These are phyloP conservation scores for Durio zibethinus DNA, from an alignment of 345 rosid genomes.

Conservation along the genomic window DNA sequence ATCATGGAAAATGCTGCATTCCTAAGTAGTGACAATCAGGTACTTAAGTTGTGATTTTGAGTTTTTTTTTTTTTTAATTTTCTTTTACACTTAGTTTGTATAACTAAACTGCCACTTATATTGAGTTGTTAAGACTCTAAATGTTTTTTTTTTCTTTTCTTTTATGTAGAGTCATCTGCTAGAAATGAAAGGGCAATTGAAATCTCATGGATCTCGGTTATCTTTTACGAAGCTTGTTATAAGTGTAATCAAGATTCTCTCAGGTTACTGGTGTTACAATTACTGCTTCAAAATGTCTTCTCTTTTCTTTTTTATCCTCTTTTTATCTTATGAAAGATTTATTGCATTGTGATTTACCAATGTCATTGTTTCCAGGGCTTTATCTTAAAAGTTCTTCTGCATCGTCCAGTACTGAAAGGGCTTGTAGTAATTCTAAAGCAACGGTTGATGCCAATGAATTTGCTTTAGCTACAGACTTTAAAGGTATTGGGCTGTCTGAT, in stretches of 20 bases:
- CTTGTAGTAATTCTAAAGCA: constrained; percentile 36
- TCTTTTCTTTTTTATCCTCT: neutral
- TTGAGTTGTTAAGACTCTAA: constrained; percentile 12
- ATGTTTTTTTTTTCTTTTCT: neutral
- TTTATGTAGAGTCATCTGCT: constrained; percentile 75
- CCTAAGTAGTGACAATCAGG: constrained; percentile 90
- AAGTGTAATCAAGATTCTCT: constrained; percentile 63
- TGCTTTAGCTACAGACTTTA: constrained; percentile 32
- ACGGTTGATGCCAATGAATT: constrained; percentile 33
- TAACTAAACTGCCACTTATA: constrained; percentile 3
- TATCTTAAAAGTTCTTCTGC: constrained; percentile 36
- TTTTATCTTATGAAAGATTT: neutral
- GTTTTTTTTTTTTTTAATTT: constrained; percentile 13
- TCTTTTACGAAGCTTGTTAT: constrained; percentile 59
- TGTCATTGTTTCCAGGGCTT: constrained; percentile 45
- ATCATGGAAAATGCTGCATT: constrained; percentile 97
- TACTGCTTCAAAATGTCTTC: neutral
- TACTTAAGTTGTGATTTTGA: constrained; percentile 21
- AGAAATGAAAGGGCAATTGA: constrained; percentile 51
- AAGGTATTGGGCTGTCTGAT: constrained; percentile 42
- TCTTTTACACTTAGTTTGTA: neutral
- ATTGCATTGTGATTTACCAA: constrained; percentile 22
- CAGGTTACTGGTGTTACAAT: constrained; percentile 45
- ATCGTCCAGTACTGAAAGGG: constrained; percentile 23
- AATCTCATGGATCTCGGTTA: constrained; percentile 35